Base-by-base conservation (phyloP, 1,284 basidiomycete genomes). In the Apiotrichum sp. region DNA sequence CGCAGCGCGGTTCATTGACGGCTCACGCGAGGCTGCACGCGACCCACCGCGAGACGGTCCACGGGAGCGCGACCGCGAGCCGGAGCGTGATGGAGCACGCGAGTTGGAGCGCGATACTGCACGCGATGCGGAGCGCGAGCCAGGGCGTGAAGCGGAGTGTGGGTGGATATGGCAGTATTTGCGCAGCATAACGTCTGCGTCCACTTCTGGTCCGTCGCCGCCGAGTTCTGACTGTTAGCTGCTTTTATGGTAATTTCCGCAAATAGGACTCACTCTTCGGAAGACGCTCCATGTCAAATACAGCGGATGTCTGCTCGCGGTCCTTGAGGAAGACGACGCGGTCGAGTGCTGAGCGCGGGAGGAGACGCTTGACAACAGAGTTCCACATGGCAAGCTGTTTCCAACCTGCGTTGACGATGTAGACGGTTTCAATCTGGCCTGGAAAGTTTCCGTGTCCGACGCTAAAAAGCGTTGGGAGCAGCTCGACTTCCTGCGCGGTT, bases 361-460 rank as follows among this genome's bases (percentile, higher is more conserved):
- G 57, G 6, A 80, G 65, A 3, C 77, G 70, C 53, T 78, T 78
- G 58, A 79, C 65, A 40, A 79, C 68, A 9, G 55, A 57, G 34
- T 70, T 71, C 80, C 80, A 81, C 66, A 80, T 76, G 22, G 75
- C 74, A 6, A 76, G 67, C 47, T 79, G 78, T 4, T 77, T 73
- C 80, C 80, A 81, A 14, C 78, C 76, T 22, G 77, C 78, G 64
- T 80, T 78, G 52, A 79, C 65, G 13, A 81, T 66, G 62, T 76
- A 78, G 47, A 80, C 74, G 3, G 62, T 61, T 33, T 72, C 68
- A 46, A 77, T 68, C 40, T 74, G 58, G 0, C 74, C 73, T 0
- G 77, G 76, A 55, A 74, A 78, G 57, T 74, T 65, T 51, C 70
- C 65, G 55, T 73, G 68, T 1, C 68, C 69, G 1, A 76, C 67